Evolutionary conservation across 1,139 yeast species (phyloP), one percentile per base, ranked within the genome.

Genomic region (Candida tetrigidarum): DNA sequence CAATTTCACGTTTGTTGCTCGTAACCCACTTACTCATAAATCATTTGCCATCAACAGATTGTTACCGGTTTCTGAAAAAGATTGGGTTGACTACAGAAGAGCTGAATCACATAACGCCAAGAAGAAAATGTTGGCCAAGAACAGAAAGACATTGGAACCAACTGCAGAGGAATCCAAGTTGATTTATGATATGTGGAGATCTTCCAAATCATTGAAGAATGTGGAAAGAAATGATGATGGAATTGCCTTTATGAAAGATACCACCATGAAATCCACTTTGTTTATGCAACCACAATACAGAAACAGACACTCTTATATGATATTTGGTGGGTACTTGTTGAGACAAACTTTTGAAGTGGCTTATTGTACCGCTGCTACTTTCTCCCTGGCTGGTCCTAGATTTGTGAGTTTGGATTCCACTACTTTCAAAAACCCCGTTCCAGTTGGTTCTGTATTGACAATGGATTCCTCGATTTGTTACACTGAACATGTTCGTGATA

Each of bases 231-330:
- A 10, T 14, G 33, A 40, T 16, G 54, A 54, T 20, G 76, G 78
- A 53, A 63, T 84, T 41, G 67, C 76, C 39, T 80, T 78, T 57
- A 88, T 89, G 96, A 76, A 80, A 47, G 84, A 88, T 51, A 84
- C 97, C 1, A 67, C 67, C 40, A 77, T 87, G 46, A 72, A 78
- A 44, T 86, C 96, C 7, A 88, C 97, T 5, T 75, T 84, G 55
- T 84, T 91, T 66, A 92, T 91, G 95, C 97, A 91, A 68, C 97
- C 97, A 2, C 97, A 91, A 68, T 91, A 90, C 68, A 81, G 97
- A 66, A 91, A 91, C 71, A 81, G 96, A 62, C 97, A 91, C 62
- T 87, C 96, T 9, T 88, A 86, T 66, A 90, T 91, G 92, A 88
- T 91, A 43, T 91, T 91, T 63, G 97, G 97, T 54, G 97, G 97